Evolutionary conservation across 139 green algal species (phyloP), one percentile per base, ranked within the genome.

Genomic region (Chlorella sp.): DNA sequence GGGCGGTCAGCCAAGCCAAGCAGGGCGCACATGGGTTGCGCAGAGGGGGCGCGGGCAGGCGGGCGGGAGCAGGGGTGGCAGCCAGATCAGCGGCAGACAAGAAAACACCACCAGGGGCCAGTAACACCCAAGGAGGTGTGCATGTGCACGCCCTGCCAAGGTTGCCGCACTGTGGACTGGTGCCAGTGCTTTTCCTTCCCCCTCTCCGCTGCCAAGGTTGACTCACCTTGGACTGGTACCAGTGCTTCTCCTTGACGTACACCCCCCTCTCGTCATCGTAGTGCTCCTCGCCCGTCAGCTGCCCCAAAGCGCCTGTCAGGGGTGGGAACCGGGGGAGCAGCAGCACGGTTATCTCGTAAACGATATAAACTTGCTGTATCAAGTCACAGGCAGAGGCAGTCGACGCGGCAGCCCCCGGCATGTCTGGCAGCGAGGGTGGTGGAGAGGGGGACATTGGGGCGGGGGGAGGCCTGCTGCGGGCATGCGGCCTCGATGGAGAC

Each of bases 211-310:
- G n/a, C n/a, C n/a, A n/a, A n/a, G n/a, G n/a, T n/a, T n/a, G n/a
- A 71, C 75, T 16, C n/a, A 84, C 81, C 82, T 86, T 86, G 36
- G 26, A 36, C 34, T 76, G n/a, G n/a, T 86, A 69, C 84, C 84
- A 88, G 39, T 81, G 42, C 30, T 66, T 81, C 28, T 88, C 39
- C 4, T 81, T 66, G 28, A 81, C 42, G 39, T 68, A 69, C 68
- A 16, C 14, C 28, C 42, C 84, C 3, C 24, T 28, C 37, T 30
- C 68, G 28, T 80, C 84, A 9, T 88, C 84, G n/a, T 81, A 88
- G 5, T 42, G 39, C 66, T 80, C 42, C 39, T 39, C 30, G 0
- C 84, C 84, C 0, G 84, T 88, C 37, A 30, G 37, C 68, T 88
- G 84, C 66, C 80, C 80, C 34, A 81, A 40, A 3, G 84, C 84